Percentiles rank a stretch among this genome's conserved stretches.
Conservation (phyloP, 768 basidiomycete species). For the Naganishia antarctica region DNA sequence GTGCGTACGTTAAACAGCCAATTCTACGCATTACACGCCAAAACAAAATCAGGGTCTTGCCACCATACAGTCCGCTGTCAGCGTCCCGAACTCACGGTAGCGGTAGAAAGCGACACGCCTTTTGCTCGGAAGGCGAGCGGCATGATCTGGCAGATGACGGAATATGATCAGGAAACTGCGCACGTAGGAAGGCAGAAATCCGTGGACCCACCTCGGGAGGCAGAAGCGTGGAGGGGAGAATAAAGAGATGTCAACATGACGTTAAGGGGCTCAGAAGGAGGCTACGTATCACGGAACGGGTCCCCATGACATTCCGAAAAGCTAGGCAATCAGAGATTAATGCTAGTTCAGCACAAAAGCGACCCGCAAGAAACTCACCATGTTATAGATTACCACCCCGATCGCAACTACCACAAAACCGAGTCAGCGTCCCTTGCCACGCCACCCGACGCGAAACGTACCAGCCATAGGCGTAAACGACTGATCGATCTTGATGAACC, state of each 20-base stretch:
- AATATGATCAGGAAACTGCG: too few relatives aligned
- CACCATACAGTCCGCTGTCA: too few relatives aligned
- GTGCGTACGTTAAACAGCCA: constrained; percentile 48
- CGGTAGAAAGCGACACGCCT: constrained; percentile 90
- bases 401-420: constrained; percentile 81
- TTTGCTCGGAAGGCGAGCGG: constrained; percentile 83
- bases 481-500: constrained; percentile 89
- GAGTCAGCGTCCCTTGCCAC: too few relatives aligned
- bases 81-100: constrained; percentile 55
- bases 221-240: constrained; percentile 52
- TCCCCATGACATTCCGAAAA: constrained; percentile 65
- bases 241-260: constrained; percentile 1
- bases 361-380: constrained; percentile 49
- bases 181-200: background rate
- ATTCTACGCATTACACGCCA: constrained; percentile 55
- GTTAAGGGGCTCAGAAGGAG: too few relatives aligned
- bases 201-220: constrained; percentile 65
- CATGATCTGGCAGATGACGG: constrained; percentile 62
- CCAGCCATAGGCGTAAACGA: constrained; percentile 68
- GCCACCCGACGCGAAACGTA: constrained; percentile 11
- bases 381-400: constrained; percentile 88
- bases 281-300: constrained; percentile 68
- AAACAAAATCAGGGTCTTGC: too few relatives aligned
- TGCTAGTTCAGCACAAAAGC: too few relatives aligned
- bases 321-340: too few relatives aligned